Evolutionary conservation across 2,329 filamentous ascomycete species (phyloP), one percentile per base, ranked within the genome.

Genomic region (Hypomyces perniciosus): DNA sequence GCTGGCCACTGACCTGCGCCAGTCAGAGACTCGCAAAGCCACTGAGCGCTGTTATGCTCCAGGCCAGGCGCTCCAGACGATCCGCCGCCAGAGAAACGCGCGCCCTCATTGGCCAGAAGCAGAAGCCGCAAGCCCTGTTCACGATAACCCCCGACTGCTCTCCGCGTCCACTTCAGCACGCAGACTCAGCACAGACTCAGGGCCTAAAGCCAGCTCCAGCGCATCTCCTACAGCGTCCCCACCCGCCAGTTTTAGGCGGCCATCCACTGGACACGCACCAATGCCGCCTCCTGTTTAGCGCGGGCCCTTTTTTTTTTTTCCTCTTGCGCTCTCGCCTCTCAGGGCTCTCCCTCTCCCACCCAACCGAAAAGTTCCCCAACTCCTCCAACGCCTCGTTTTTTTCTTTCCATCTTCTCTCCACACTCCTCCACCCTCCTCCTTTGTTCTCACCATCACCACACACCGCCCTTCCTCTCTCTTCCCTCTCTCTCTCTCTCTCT

Each of bases 381-480:
- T 44, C 42, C 42, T 28, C 42, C 50, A 49, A 46, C 45, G 35
- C 28, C 42, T 46, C 47, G 31, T 34, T 61, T 60, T 61, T 59
- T 62, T 58, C 60, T 60, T 59, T 63, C 55, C 47, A 43, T 56
- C 58, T 51, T 60, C 53, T 59, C 56, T 59, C 55, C 57, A 55
- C 57, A 57, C 53, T 58, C 62, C 55, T 60, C 57, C 55, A 61
- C 59, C 59, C 60, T 62, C 47, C 48, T 55, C 51, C 53, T 44
- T 40, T 53, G 44, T 50, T 50, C 46, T 43, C 62, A 61, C 59
- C 46, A 53, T 44, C 51, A 49, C 59, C 62, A 60, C 58, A 60
- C 59, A 59, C 63, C 62, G 62, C 65, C 61, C 40, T 60, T 63
- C 52, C 58, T 59, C 56, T 59, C 56, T 62, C 60, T 58, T 58